Conservation (phyloP, 2,329 filamentous ascomycete genomes). For the Diaporthe sp. region DNA sequence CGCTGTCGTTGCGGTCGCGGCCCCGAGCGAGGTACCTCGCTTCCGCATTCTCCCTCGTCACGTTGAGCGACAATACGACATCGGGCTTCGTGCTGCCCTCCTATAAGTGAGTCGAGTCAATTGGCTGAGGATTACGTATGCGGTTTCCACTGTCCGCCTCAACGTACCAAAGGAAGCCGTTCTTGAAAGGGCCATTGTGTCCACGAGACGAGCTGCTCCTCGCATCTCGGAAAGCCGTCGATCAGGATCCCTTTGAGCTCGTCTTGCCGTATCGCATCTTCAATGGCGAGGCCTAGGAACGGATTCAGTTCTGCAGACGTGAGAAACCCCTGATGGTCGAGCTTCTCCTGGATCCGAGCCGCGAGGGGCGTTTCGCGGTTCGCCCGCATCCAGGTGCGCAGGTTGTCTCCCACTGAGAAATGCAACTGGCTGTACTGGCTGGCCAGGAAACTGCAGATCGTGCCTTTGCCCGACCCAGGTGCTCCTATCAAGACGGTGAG, state of each 20-base stretch:
- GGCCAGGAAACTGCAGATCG: conserved; percentile 16
- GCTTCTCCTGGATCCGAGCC: conserved; percentile 27
- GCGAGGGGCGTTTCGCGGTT: conserved; percentile 17
- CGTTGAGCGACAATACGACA: conserved; percentile 9
- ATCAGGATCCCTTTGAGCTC: conserved; percentile 21
- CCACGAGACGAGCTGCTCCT: conserved; percentile 33
- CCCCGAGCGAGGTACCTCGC: conserved; percentile 7
- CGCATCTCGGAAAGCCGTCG: conserved; percentile 26
- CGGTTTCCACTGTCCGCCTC: not conserved
- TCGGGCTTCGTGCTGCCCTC: conserved; percentile 14
- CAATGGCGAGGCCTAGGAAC: conserved; percentile 21
- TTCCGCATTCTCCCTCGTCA: conserved; percentile 13
- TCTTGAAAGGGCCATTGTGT: conserved; percentile 30
- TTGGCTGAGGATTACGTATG: not conserved
- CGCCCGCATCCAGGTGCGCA: conserved; percentile 17
- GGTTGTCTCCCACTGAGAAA: conserved; percentile 14
- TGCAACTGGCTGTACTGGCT: not conserved
- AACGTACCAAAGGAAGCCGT: conserved; percentile 22
- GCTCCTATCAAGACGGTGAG: conserved; percentile 11
- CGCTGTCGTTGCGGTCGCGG: conserved; percentile 25
- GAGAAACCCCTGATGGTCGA: conserved; percentile 32
- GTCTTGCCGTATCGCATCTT: conserved; percentile 9
- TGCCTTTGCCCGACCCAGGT: conserved; percentile 22
- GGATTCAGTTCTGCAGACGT: conserved; percentile 27
- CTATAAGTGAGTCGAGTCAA: not conserved